Base-by-base conservation (phyloP, 805 yeast genomes). In the Yarrowia keelungensis region DNA sequence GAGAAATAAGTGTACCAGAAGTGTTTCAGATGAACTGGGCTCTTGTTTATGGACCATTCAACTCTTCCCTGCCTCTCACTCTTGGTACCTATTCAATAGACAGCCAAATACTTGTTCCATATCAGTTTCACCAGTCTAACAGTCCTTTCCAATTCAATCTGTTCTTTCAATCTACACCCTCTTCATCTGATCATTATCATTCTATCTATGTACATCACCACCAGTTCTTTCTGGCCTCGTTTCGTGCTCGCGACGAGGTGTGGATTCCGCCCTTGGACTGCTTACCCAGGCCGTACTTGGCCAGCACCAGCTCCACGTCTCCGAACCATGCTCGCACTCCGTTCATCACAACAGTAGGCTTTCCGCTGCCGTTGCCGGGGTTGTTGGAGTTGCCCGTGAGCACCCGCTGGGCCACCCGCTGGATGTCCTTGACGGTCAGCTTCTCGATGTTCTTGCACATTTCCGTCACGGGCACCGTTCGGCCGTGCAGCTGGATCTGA, bases 251-350 rank as follows among this genome's bases (percentile, higher is more conserved):
- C 5, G 67, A 62, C 5, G 47, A 38, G 11, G 67, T 62, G 41
- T 59, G 65, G 14, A 62, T 49, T 8, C 67, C 67, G 36, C 67
- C 67, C 67, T 62, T 36, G 46, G 56, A 49, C 56, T 62, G 67
- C 32, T 72, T 72, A 2, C 97, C 97, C 70, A 93, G 81, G 0
- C 97, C 98, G 74, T 88, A 91, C 69, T 84, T 82, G 69, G 82
- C 82, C 71, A 91, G 80, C 32, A 88, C 86, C 12, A 79, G 84
- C 32, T 85, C 85, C 19, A 94, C 87, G 76, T 95, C 97, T 12
- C 98, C 98, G 78, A 93, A 92, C 12, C 86, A 80, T 51, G 87
- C 92, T 74, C 96, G 85, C 67, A 89, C 87, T 68, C 98, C 98
- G 81, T 92, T 97, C 82, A 92, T 86, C 8, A 92, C 95, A 39